Base-by-base conservation (phyloP, 257 asterid species). In the Petunia axillaris region DNA sequence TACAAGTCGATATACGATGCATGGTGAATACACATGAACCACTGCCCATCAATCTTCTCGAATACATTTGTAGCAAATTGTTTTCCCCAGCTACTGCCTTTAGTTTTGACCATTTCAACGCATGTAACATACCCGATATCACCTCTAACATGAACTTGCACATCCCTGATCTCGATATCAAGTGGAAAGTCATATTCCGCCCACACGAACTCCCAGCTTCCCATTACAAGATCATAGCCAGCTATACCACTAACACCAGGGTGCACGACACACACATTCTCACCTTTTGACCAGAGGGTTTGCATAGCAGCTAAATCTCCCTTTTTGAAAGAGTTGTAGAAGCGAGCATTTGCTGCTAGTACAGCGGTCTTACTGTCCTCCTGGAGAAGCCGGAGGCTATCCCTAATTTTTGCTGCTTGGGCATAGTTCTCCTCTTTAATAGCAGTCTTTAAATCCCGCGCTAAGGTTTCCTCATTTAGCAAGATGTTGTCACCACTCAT, bases 121-220 rank as follows among this genome's bases (percentile, higher is more conserved):
- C 98, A 92, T 46, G 94, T 96, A 57, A 94, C 97, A 13, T 90
- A 94, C 64, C 98, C 98, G 1, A 89, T 13, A 15, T 89, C 97
- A 1, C 97, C 98, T 80, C 91, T 90, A 55, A 91, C 91, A n/a
- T 91, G 96, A 66, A 90, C 95, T 83, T 91, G 95, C 9, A 86
- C 97, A 77, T 94, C 98, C 93, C 87, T 92, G 16, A 85, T 87
- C 88, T 94, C 97, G 0, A 96, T 92, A 55, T 94, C 92, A 13
- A 96, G 88, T 0, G 99, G 98, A 58, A 96, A 94, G 66, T 94
- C 98, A 5, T 94, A 94, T 75, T 96, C 99, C 0, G 99, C 99
- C 98, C 98, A 96, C 25, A 96, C 98, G 8, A 92, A 92, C 65
- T 94, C 98, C 99, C 99, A 94, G 86, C 98, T 94, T 38, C 99